phyloP scores from a whole-genome alignment of 148 eudicot species.

The Nepenthes mirabilis region DNA sequence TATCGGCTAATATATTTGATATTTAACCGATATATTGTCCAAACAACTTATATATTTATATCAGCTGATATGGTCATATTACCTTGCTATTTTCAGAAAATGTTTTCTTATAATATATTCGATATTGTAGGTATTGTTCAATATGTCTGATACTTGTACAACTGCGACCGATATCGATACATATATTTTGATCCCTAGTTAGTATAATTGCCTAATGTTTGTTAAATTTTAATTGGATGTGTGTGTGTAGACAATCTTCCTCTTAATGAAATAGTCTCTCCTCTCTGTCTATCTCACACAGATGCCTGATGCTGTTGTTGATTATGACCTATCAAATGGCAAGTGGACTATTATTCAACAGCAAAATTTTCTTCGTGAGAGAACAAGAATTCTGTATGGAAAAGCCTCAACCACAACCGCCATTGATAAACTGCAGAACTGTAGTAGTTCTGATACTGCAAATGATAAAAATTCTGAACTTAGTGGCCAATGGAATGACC shows the following conservation, averaged over 20 bases:
- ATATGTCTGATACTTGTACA: no score
- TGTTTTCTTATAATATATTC: no score
- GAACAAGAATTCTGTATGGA: conserved; percentile 75
- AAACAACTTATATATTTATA: no score
- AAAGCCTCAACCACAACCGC: conserved; percentile 31
- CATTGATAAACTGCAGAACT: conserved; percentile 12
- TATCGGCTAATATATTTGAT: no score
- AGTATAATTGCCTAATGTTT: no score
- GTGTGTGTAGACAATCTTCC: background rate
- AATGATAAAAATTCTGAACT: conserved; percentile 15
- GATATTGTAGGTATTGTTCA: no score
- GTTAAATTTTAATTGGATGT: background rate
- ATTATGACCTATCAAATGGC: conserved; percentile 66
- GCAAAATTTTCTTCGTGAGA: conserved; percentile 73
- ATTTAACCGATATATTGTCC: no score
- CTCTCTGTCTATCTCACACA: conserved; percentile 14
- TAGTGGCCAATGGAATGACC: conserved; percentile 64
- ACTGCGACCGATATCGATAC: no score
- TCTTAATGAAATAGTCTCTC: background rate
- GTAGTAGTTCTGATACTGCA: conserved; percentile 18
- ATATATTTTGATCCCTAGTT: no score
- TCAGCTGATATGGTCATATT: no score
- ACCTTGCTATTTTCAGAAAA: no score
- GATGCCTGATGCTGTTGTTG: conserved; percentile 98
- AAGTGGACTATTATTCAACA: conserved; percentile 90